These are phyloP conservation scores for Metschnikowia bowlesiae DNA, from an alignment of 805 yeast species.

Conservation along the genomic window DNA sequence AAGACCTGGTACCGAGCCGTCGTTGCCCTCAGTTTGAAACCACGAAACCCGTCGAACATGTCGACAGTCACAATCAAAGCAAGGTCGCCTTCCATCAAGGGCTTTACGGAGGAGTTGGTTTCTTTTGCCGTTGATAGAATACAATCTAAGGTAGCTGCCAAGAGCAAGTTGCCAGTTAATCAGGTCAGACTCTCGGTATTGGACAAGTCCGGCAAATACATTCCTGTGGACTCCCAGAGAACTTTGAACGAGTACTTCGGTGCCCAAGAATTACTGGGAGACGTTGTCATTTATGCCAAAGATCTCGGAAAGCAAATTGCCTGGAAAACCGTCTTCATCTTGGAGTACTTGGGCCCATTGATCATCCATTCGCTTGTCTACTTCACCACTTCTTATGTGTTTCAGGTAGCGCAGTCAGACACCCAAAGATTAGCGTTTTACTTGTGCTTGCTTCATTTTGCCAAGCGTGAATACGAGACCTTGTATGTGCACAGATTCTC, in stretches of 20 bases:
- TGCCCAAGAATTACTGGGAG: slow-evolving; percentile 41
- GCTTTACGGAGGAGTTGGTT: slow-evolving; percentile 38
- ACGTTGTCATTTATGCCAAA: slow-evolving; percentile 56
- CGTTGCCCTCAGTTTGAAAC: neutral
- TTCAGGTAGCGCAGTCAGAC: slow-evolving; percentile 26
- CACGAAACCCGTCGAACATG: slow-evolving; percentile 24
- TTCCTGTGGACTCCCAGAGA: slow-evolving; percentile 43
- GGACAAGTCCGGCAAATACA: slow-evolving; percentile 29
- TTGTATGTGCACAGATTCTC: slow-evolving; percentile 81
- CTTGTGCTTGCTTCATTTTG: slow-evolving; percentile 67
- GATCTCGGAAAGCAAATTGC: slow-evolving; percentile 91
- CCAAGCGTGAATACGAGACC: slow-evolving; percentile 88
- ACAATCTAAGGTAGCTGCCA: slow-evolving; percentile 41
- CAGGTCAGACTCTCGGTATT: slow-evolving; percentile 26
- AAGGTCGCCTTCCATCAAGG: slow-evolving; percentile 55
- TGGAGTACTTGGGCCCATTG: slow-evolving; percentile 90
- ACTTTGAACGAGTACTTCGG: slow-evolving; percentile 30
- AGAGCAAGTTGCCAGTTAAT: slow-evolving; percentile 32
- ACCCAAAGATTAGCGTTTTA: slow-evolving; percentile 53
- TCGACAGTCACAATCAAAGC: slow-evolving; percentile 49
- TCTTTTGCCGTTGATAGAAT: slow-evolving; percentile 38
- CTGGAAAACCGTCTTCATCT: slow-evolving; percentile 84
- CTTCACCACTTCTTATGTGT: slow-evolving; percentile 18
- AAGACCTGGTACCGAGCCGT: neutral
- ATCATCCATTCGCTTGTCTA: slow-evolving; percentile 71